Conservation (phyloP, 495 filamentous ascomycete species). For the Oidiodendron maius region DNA sequence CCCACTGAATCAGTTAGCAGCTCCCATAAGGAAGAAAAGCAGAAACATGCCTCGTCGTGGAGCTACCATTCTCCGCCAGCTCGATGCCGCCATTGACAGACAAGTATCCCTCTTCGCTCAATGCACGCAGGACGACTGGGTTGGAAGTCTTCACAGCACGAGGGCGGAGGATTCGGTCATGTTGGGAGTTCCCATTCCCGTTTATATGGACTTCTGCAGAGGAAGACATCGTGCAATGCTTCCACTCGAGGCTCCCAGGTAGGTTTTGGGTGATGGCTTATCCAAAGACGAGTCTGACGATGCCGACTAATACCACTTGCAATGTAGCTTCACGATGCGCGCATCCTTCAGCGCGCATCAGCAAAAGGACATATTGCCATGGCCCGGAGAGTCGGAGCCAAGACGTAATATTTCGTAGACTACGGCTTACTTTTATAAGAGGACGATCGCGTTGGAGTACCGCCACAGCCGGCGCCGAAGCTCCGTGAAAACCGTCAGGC, state of each 20-base stretch:
- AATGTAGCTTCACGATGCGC: too few relatives aligned
- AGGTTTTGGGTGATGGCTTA: too few relatives aligned
- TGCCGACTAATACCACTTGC: too few relatives aligned
- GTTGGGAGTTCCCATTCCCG: conserved; percentile 10
- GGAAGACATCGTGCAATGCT: conserved; percentile 23
- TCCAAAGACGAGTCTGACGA: too few relatives aligned
- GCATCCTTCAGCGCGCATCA: too few relatives aligned
- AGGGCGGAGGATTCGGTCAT: conserved; percentile 32
- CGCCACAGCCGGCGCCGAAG: too few relatives aligned
- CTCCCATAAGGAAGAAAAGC: neutral
- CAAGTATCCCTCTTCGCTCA: conserved; percentile 22
- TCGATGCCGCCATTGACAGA: conserved; percentile 10
- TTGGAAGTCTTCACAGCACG: conserved; percentile 33
- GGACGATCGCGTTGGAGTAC: too few relatives aligned
- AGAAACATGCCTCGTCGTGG: conserved; percentile 19
- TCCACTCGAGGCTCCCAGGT: too few relatives aligned
- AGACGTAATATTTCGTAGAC: too few relatives aligned
- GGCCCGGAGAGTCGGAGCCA: too few relatives aligned
- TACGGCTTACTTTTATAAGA: too few relatives aligned
- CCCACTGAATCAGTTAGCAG: conserved; percentile 48
- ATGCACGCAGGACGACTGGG: conserved; percentile 27
- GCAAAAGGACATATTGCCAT: too few relatives aligned
- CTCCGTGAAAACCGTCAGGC: neutral
- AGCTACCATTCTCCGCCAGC: conserved; percentile 9
- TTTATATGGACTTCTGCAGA: conserved; percentile 19